Base-by-base conservation (phyloP, 495 filamentous ascomycete species). In the Corynascus novoguineensis region DNA sequence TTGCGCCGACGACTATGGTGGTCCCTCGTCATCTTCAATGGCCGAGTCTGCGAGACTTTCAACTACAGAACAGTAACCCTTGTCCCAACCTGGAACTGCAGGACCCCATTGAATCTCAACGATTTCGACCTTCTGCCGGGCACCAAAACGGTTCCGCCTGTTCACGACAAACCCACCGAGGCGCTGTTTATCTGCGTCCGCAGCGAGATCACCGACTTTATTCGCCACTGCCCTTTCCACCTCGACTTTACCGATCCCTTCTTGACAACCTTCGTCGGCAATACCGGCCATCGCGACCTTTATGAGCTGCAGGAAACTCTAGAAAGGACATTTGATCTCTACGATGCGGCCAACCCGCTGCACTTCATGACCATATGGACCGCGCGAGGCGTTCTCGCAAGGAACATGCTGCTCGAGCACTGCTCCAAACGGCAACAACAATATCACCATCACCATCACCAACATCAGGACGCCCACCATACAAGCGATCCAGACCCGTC, bases 1-100 rank as follows among this genome's bases (percentile, higher is more conserved):
- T 76, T 84, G 73, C 75, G 80, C 51, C 77, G 81, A 46, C 66
- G 82, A 35, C 74, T 85, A 0, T 85, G 81, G 82, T 84, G 82
- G 83, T 68, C 81, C 4, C 68, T 84, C 2, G 62, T 76, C 0
- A 47, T 76, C 28, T 77, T 84, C 37, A 81, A 85, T 54, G 57
- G 53, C 53, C 81, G 82, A 31, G 73, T 81, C 21, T 45, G 74
- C 63, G 77, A 81, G 57, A 60, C 82, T 34, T 49, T 72, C 5
- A 64, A 73, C 32, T 65, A 65, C 44, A 75, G 71, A 56, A 59
- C 59, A 8, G 50, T 65, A 1, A 68, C 59, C 6, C 61, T 83
- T 11, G 57, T 62, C 59, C 82, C 81, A 0, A 79, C 71, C 25
- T 85, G 81, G 80, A 78, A 83, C 66, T 83, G 80, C 63, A 67